Base-by-base conservation (phyloP, 192 early-diverging fungal species). In the Chytriomyces confervae region DNA sequence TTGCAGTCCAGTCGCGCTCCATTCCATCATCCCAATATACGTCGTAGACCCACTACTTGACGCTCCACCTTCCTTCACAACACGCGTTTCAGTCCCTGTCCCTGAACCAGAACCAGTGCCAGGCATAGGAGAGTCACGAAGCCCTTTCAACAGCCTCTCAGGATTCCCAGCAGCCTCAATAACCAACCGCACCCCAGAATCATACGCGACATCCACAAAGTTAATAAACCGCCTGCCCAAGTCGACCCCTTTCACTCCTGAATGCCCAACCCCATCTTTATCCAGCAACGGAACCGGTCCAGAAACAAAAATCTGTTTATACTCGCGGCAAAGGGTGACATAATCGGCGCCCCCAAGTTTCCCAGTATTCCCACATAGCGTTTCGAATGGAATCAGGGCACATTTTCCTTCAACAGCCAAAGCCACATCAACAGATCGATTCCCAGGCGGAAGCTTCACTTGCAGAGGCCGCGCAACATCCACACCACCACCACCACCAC, bases 1-100 rank as follows among this genome's bases (percentile, higher is more conserved):
- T 50, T 76, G 75, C 50, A 76, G 51, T 24, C 75, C 75, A 29
- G 75, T 76, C 62, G 75, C 75, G 62, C 75, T 76, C 75, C 75
- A 76, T 62, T 76, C 75, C 75, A 76, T 68, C 45, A 53, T 51
- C 11, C 75, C 75, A 8, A 76, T 50, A 67, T 76, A 76, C n/a
- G 75, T 76, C 5, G 75, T 50, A 6, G 47, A 16, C 1, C 75
- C 36, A 9, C 18, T 46, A 51, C 64, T 67, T 8, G 29, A 46
- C 49, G 64, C 13, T 2, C 75, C 75, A 9, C 75, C 75, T 27
- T 67, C 65, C 50, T 68, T 68, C 49, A 29, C 13, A 20, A 76
- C 61, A 62, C 20, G 44, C 9, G 61, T 74, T 24, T 47, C 45
- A 10, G 24, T 43, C 8, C 43, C 53, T 0, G 18, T 11, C 46